A percentile compares a stretch with the other conserved stretches of the same genome.
Conservation (phyloP, 2,329 filamentous ascomycete species). For the Botrytis pseudocinerea region DNA sequence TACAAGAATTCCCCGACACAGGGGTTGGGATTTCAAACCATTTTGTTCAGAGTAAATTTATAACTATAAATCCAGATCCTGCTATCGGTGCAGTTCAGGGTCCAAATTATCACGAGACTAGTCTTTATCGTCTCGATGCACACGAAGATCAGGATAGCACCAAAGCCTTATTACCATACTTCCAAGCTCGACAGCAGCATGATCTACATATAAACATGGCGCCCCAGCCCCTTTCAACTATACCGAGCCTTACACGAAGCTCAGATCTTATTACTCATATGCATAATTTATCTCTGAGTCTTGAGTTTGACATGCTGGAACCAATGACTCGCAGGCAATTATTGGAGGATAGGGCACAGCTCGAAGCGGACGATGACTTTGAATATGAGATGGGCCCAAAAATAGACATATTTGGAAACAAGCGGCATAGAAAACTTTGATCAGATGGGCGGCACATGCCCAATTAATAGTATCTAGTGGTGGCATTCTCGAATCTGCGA, state of each 20-base stretch:
- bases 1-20: constrained; percentile 27
- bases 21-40: constrained; percentile 38
- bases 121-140: constrained; percentile 50
- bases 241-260: background rate
- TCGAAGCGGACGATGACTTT: constrained; percentile 17
- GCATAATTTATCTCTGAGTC: constrained; percentile 9
- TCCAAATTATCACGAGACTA: constrained; percentile 49
- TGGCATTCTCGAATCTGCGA: background rate
- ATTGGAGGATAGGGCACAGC: constrained; percentile 5
- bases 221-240: background rate
- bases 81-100: constrained; percentile 59
- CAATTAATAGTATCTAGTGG: background rate
- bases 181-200: constrained; percentile 49
- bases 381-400: constrained; percentile 17
- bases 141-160: constrained; percentile 49
- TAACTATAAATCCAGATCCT: constrained; percentile 48
- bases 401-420: background rate
- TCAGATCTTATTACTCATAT: constrained; percentile 8
- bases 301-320: constrained; percentile 4
- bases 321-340: constrained; percentile 17
- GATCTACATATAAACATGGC: constrained; percentile 33
- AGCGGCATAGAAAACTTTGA: background rate
- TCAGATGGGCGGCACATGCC: background rate
- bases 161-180: constrained; percentile 48
- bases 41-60: constrained; percentile 46